Conservation (phyloP, 2,329 filamentous ascomycete species). For the Trichophyton mentagrophytes region DNA sequence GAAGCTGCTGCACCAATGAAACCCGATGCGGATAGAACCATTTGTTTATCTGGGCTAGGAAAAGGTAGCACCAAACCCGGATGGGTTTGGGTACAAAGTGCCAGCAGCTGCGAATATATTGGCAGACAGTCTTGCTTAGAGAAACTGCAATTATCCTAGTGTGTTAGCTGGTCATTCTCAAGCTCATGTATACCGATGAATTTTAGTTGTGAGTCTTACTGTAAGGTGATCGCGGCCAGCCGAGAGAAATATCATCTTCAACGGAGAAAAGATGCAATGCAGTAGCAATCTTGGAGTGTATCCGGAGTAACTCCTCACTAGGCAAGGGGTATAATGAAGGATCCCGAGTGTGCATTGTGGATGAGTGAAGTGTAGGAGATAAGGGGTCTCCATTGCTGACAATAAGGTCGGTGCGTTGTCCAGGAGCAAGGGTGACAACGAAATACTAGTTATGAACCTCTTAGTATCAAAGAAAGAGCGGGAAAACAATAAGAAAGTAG, state of each 20-base stretch:
- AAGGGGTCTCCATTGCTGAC: neutral
- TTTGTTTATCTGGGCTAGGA: neutral
- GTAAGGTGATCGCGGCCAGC: slow-evolving; percentile 8
- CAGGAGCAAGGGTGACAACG: neutral
- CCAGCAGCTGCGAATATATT: slow-evolving; percentile 1
- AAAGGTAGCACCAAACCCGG: neutral
- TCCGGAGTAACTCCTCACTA: slow-evolving; percentile 7
- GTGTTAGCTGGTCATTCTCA: too few species aligned
- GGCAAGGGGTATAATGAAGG: slow-evolving; percentile 5
- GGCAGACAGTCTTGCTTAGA: neutral
- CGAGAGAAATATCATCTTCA: slow-evolving; percentile 8
- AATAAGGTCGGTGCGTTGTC: neutral
- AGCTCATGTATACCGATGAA: neutral
- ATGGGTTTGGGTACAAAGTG: slow-evolving; percentile 5
- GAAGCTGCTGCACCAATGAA: neutral
- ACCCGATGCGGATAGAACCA: neutral
- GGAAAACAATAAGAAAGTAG: neutral
- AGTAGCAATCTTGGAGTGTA: slow-evolving; percentile 10
- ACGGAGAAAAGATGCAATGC: slow-evolving; percentile 11
- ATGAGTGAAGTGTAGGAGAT: too few species aligned
- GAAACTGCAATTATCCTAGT: neutral
- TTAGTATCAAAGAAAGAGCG: neutral
- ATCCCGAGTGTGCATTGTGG: slow-evolving; percentile 5
- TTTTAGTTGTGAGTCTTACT: neutral
- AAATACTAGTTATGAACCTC: neutral